These are phyloP conservation scores for Bacidia rubella DNA, from an alignment of 495 filamentous ascomycete species.

Conservation along the genomic window DNA sequence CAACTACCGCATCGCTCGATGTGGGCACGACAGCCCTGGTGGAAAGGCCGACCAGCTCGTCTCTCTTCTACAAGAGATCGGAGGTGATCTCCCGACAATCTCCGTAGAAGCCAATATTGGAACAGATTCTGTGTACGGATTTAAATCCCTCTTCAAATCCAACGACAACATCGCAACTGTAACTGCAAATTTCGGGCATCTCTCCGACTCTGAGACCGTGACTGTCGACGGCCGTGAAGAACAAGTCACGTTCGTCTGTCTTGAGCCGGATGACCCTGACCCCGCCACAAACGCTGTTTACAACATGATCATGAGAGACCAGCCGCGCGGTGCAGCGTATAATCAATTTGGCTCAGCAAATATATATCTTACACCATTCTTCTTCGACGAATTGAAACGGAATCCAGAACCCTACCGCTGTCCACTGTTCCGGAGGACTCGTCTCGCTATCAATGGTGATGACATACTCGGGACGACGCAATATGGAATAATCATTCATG, in stretches of 20 bases:
- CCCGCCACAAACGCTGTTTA: neutral
- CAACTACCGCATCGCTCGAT: neutral
- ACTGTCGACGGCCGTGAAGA: neutral
- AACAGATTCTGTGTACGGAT: neutral
- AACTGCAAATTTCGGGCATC: neutral
- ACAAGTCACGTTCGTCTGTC: constrained; percentile 1
- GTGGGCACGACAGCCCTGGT: neutral
- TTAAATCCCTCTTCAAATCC: constrained; percentile 3
- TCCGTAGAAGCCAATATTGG: constrained; percentile 2
- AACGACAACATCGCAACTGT: neutral
- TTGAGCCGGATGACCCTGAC: constrained; percentile 2
- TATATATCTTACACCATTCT: neutral
- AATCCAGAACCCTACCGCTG: constrained; percentile 4
- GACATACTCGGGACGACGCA: constrained; percentile 1
- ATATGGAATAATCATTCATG: constrained; percentile 1
- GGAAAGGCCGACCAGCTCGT: neutral
- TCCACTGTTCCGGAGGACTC: neutral
- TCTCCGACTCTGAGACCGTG: neutral
- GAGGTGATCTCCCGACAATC: constrained; percentile 1
- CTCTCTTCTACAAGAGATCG: constrained; percentile 1
- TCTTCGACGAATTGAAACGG: neutral
- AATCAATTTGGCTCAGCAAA: constrained; percentile 2
- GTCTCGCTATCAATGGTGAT: neutral
- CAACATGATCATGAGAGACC: neutral
- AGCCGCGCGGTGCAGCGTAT: neutral